A percentile compares a stretch with the other conserved stretches of the same genome.
These are phyloP conservation scores for Nitzschia inconspicua DNA, from an alignment of 108 stramenopile species.

Conservation along the genomic window DNA sequence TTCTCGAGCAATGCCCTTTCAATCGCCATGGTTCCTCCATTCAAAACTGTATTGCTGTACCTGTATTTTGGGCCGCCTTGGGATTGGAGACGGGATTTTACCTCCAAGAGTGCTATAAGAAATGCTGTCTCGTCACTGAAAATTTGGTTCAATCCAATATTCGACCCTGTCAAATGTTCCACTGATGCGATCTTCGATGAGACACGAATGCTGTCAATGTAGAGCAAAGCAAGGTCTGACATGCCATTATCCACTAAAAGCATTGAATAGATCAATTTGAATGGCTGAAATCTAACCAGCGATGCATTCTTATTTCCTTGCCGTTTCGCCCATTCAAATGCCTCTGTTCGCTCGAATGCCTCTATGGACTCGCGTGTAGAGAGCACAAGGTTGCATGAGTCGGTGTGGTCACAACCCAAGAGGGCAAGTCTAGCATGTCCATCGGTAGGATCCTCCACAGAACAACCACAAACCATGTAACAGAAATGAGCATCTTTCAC, in stretches of 20 bases:
- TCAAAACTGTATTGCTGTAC: not conserved
- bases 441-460: constrained; percentile 43
- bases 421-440: constrained; percentile 47
- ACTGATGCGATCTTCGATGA: not conserved
- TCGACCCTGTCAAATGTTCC: too few species aligned
- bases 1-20: not conserved
- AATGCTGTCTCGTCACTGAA: constrained; percentile 10
- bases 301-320: constrained; percentile 68
- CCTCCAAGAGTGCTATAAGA: not conserved
- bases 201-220: constrained; percentile 51
- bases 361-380: constrained; percentile 52
- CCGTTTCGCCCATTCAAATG: constrained; percentile 89
- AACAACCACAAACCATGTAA: constrained; percentile 75
- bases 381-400: constrained; percentile 31
- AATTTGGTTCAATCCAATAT: too few species aligned
- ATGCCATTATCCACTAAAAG: constrained; percentile 68
- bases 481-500: constrained; percentile 79
- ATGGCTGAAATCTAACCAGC: constrained; percentile 62
- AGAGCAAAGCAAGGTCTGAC: constrained; percentile 41
- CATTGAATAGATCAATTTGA: constrained; percentile 76
- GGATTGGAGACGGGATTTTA: constrained; percentile 1
- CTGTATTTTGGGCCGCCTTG: not conserved
- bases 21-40: not conserved
- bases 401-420: constrained; percentile 65
- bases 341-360: constrained; percentile 77